Conservation (phyloP, 352 stramenopile genomes). For the Thraustotheca clavata region DNA sequence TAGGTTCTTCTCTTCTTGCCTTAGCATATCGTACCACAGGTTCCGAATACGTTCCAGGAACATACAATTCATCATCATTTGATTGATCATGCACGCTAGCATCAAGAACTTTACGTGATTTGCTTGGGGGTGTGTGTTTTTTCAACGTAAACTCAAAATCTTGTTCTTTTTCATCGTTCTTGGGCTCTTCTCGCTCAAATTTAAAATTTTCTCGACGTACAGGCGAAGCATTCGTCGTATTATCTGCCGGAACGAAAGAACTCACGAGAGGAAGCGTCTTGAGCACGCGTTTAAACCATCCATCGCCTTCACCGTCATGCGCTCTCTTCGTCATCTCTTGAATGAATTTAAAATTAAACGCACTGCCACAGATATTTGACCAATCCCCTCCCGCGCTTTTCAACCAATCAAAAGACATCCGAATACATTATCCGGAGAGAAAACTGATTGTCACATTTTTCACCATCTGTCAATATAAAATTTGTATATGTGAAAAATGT, state of each 20-base stretch:
- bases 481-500: too few relatives aligned
- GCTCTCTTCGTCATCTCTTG: constrained; percentile 14
- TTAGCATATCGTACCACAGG: neutral
- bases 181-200: neutral
- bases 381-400: constrained; percentile 1
- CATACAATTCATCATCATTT: constrained; percentile 1
- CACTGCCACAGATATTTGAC: constrained; percentile 20
- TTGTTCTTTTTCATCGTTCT: neutral
- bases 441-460: too few relatives aligned
- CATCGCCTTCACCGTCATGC: constrained; percentile 15
- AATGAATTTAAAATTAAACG: neutral
- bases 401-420: constrained; percentile 14
- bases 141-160: constrained; percentile 19
- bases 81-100: constrained; percentile 18
- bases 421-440: constrained; percentile 6
- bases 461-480: too few relatives aligned
- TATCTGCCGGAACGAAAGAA: too few relatives aligned
- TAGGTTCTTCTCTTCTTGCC: neutral
- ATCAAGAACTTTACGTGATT: constrained; percentile 9
- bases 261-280: neutral
- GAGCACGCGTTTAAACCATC: neutral
- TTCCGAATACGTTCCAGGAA: constrained; percentile 2
- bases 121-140: constrained; percentile 2
- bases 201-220: neutral
- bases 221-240: too few relatives aligned